These are phyloP conservation scores for Fusarium sp. DNA, from an alignment of 2,329 filamentous ascomycete genomes.

Conservation along the genomic window DNA sequence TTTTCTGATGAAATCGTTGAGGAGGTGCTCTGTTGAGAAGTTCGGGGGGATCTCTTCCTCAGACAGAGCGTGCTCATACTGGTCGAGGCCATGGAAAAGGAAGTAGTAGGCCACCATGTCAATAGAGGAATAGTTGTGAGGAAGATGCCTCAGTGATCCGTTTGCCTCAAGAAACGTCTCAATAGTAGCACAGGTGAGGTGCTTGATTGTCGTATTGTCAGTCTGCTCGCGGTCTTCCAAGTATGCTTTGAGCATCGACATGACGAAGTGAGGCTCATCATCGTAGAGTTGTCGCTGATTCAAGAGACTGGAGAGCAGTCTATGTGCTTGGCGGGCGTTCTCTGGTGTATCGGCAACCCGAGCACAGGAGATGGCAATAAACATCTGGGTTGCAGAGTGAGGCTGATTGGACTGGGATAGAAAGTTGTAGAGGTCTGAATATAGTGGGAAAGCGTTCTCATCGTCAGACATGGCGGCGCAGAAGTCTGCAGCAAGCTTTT, in stretches of 20 bases:
- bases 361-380: conserved; percentile 33
- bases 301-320: conserved; percentile 22
- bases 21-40: conserved; percentile 26
- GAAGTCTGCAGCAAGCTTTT: conserved; percentile 42
- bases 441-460: conserved; percentile 37
- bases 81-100: conserved; percentile 34
- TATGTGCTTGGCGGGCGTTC: conserved; percentile 25
- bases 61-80: conserved; percentile 27
- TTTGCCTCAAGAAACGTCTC: conserved; percentile 11
- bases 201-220: not conserved
- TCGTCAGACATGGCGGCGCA: conserved; percentile 40
- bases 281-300: not conserved
- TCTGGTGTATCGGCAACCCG: conserved; percentile 34
- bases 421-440: conserved; percentile 22
- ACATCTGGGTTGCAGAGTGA: conserved; percentile 6
- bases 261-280: conserved; percentile 21
- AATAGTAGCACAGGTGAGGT: conserved; percentile 19
- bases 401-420: conserved; percentile 4
- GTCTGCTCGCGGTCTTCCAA: conserved; percentile 26
- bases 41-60: conserved; percentile 4
- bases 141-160: conserved; percentile 17
- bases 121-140: conserved; percentile 27
- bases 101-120: conserved; percentile 37
- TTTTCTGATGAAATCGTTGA: conserved; percentile 34
- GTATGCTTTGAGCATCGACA: conserved; percentile 32